Evolutionary conservation across 2,329 filamentous ascomycete species (phyloP), one percentile per base, ranked within the genome.

Genomic region (Monilinia fructicola): DNA sequence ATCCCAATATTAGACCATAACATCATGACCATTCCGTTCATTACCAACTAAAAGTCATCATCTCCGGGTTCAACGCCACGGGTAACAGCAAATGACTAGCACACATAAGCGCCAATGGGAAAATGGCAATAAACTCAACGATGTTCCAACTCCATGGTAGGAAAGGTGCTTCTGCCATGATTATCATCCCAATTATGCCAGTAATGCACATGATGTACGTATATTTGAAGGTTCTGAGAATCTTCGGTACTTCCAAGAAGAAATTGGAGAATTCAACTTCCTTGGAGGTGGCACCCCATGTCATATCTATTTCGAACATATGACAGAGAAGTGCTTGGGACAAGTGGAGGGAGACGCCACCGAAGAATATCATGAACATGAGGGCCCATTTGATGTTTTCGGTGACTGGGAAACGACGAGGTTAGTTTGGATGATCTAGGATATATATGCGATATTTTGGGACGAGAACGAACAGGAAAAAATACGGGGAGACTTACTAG

Each of bases 241-340:
- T 42, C 52, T 66, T 63, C 16, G 52, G 50, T 14, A 68, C 48
- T 26, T 60, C 64, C 3, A 63, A 18, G 54, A 65, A 67, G 67
- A 71, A 70, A 7, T 65, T 64, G 31, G 64, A 64, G 31, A 65
- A 58, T 73, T 92, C 89, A 52, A 85, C 85, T 79, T 95, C 92
- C 79, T 95, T 95, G 56, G 87, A 85, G 0, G 92, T 95, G 2
- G 91, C 87, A 54, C 90, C 90, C 91, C 91, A 95, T 3, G 85
- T 85, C 88, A 94, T 93, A 78, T 94, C 84, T 75, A 93, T 87
- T 78, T 90, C 86, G 76, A 94, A 90, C 84, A 94, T 90, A 80
- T 95, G 92, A 14, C 86, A 85, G 58, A 94, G 78, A 50, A 96
- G 81, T 0, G 91, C 91, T 76, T 93, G 89, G 52, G 86, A 90